Evolutionary conservation across 805 yeast species (phyloP), one percentile per base, ranked within the genome.

Genomic region (Wickerhamiella dianesei): DNA sequence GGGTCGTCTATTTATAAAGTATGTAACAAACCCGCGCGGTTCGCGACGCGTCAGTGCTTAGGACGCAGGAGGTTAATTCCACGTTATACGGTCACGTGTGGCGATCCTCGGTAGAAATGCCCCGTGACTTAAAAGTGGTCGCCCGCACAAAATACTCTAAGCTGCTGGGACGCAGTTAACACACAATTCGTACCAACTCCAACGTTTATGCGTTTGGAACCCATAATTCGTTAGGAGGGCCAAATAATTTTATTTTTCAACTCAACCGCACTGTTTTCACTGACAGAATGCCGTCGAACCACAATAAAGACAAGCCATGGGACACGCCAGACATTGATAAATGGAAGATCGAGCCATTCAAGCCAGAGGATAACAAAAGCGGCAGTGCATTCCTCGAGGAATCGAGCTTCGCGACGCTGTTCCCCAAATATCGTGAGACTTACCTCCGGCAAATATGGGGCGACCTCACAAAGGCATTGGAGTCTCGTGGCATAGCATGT

Each of bases 261-360:
- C n/a, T n/a, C n/a, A n/a, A n/a, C n/a, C n/a, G n/a, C n/a, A n/a
- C n/a, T n/a, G n/a, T n/a, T n/a, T n/a, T n/a, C n/a, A n/a, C 32
- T 4, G 8, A 39, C 5, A 41, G 52, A 40, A 89, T 89, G 98
- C 86, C 82, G 20, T 85, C 96, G 1, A 85, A 94, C 42, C 88
- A 89, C 64, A 85, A 92, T 64, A 80, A 79, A 60, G 97, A 92
- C 58, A 89, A 89, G 65, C 97, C 97, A 45, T 88, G 97, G 97
- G 97, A 88, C 62, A 88, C 95, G 9, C 85, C 82, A 18, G 96
- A 87, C 56, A 79, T 88, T 48, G 95, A 88, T 63, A 88, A 89
- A 63, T 89, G 98, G 98, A 71, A 74, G 56, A 70, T 78, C 35
- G 95, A 85, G 35, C 94, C 86, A 48, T 92, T 92, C 70, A 81